Conservation (phyloP, 345 rosid genomes). For the Ricinus communis region DNA sequence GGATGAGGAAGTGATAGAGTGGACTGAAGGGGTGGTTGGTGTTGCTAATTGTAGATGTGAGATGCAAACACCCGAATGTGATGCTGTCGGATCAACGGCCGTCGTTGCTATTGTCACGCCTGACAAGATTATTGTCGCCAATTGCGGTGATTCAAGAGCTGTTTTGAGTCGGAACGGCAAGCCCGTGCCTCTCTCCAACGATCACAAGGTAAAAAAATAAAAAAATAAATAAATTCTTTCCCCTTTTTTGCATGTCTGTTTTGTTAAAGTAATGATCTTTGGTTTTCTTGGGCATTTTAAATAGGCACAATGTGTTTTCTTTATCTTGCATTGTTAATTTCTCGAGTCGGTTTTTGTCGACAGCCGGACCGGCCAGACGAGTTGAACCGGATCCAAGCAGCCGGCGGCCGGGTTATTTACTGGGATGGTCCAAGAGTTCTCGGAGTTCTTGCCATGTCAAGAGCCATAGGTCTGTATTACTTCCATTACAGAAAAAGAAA, state of each 20-base stretch:
- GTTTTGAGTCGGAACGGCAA: conserved; percentile 50
- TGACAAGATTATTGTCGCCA: conserved; percentile 44
- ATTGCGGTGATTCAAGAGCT: conserved; percentile 58
- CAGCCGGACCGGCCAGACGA: conserved; percentile 51
- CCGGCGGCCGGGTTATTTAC: conserved; percentile 47
- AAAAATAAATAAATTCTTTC: background rate
- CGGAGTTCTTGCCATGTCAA: conserved; percentile 49
- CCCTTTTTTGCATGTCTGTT: background rate
- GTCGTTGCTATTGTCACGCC: conserved; percentile 40
- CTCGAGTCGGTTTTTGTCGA: background rate
- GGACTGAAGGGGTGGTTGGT: conserved; percentile 13
- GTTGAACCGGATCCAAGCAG: conserved; percentile 35
- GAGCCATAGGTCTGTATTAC: conserved; percentile 35
- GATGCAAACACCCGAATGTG: conserved; percentile 64
- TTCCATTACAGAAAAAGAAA: background rate
- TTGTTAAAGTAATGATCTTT: background rate
- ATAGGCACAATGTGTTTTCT: background rate
- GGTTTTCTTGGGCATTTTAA: no score
- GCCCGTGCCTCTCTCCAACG: conserved; percentile 31
- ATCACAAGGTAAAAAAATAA: conserved; percentile 38
- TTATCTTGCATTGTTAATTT: background rate
- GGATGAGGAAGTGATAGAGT: conserved; percentile 53
- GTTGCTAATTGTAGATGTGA: conserved; percentile 58
- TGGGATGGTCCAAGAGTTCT: conserved; percentile 45
- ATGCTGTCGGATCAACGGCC: conserved; percentile 52